Percentiles rank a stretch among this genome's conserved stretches.
These are phyloP conservation scores for Lyophyllum semitale DNA, from an alignment of 768 basidiomycete species.

Conservation along the genomic window DNA sequence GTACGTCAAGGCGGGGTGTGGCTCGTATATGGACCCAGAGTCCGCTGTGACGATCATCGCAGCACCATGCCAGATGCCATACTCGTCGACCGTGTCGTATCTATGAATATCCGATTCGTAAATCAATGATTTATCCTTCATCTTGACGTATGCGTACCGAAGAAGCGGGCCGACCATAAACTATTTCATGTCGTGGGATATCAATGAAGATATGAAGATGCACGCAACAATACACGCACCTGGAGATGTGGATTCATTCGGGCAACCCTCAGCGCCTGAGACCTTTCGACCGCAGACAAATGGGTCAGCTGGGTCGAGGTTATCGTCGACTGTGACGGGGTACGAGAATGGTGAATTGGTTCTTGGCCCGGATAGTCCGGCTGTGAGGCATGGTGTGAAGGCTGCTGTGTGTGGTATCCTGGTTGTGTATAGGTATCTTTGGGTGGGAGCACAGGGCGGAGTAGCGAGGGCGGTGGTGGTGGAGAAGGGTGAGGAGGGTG, in stretches of 20 bases:
- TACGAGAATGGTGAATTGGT: conserved; percentile 13
- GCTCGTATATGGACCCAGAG: conserved; percentile 76
- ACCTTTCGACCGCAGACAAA: conserved; percentile 65
- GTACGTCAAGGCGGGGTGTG: conserved; percentile 67
- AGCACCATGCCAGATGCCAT: conserved; percentile 84
- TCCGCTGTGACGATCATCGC: conserved; percentile 88
- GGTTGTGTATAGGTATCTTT: conserved; percentile 41
- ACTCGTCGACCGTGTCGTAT: conserved; percentile 84
- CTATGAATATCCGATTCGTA: conserved; percentile 31
- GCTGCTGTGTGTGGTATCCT: conserved; percentile 13
- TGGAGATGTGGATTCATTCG: conserved; percentile 83
- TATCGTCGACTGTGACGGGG: conserved; percentile 30
- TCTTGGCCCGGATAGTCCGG: conserved; percentile 17
- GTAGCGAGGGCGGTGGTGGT: conserved; percentile 35
- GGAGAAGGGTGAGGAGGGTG: conserved; percentile 35
- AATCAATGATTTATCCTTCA: background rate
- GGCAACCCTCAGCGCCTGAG: conserved; percentile 55
- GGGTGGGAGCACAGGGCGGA: conserved; percentile 49
- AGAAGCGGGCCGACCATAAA: conserved; percentile 92
- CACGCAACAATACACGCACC: conserved; percentile 27
- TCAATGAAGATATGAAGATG: conserved; percentile 1
- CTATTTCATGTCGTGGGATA: conserved; percentile 27
- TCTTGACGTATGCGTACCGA: conserved; percentile 31
- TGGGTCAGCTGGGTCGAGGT: conserved; percentile 44
- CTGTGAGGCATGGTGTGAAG: background rate